Evolutionary conservation across 2,329 filamentous ascomycete species (phyloP).

Genomic region (Pestalotiopsis fici): DNA sequence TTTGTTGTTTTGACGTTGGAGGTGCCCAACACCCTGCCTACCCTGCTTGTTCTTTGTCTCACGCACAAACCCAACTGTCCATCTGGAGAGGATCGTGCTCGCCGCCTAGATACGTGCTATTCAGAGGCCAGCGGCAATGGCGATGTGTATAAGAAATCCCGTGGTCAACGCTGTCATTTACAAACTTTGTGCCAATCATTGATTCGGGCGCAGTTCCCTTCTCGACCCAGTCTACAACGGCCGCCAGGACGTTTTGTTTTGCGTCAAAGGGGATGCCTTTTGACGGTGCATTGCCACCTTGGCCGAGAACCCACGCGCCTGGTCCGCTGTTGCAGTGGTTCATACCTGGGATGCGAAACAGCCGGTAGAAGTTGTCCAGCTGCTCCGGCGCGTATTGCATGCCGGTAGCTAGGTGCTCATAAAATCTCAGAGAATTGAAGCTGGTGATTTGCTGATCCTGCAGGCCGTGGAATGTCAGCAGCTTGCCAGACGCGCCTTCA

Average conservation of each 20-base stretch:
- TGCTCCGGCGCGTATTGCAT: slow-evolving; percentile 33
- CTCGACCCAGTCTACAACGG: slow-evolving; percentile 51
- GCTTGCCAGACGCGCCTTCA: slow-evolving; percentile 38
- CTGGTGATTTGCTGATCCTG: slow-evolving; percentile 45
- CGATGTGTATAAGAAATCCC: slow-evolving; percentile 30
- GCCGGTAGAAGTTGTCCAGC: slow-evolving; percentile 43
- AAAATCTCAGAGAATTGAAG: slow-evolving; percentile 46
- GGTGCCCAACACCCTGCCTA: too few relatives aligned
- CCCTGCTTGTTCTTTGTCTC: too few relatives aligned
- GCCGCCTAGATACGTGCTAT: slow-evolving; percentile 29
- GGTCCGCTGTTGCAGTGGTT: slow-evolving; percentile 46
- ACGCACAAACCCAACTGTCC: slow-evolving; percentile 29
- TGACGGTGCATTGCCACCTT: slow-evolving; percentile 16
- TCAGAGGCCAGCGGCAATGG: slow-evolving; percentile 35
- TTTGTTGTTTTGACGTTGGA: not conserved
- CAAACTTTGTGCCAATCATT: slow-evolving; percentile 35
- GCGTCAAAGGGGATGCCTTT: slow-evolving; percentile 29
- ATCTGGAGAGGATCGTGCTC: slow-evolving; percentile 24
- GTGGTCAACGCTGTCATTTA: slow-evolving; percentile 20
- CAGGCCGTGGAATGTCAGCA: slow-evolving; percentile 39
- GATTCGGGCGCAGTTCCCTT: slow-evolving; percentile 39
- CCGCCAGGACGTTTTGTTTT: slow-evolving; percentile 44
- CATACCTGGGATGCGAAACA: slow-evolving; percentile 48
- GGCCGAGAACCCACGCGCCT: slow-evolving; percentile 39
- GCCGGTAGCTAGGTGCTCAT: slow-evolving; percentile 41